These are phyloP conservation scores for Verticillium nubilum DNA, from an alignment of 2,329 filamentous ascomycete species.

Conservation along the genomic window DNA sequence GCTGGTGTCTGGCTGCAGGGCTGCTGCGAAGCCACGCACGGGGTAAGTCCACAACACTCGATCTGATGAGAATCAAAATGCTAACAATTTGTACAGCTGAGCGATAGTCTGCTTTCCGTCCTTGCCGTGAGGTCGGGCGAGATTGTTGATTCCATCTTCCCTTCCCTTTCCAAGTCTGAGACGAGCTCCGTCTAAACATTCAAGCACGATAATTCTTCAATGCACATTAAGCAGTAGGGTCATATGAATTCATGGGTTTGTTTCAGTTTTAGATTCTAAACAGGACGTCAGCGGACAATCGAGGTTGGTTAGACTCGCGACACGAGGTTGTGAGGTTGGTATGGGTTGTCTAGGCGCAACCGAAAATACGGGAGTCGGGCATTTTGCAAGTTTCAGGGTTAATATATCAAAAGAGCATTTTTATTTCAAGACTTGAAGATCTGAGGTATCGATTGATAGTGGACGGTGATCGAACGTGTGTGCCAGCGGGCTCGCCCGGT, in stretches of 20 bases:
- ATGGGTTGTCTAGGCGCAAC: neutral
- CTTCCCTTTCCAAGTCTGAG: neutral
- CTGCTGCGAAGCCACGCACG: constrained; percentile 88
- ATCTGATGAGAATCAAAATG: constrained; percentile 10
- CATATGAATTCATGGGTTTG: neutral
- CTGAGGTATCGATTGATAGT: too few relatives aligned
- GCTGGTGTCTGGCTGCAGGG: constrained; percentile 90
- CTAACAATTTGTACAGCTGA: constrained; percentile 46
- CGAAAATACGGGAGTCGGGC: neutral
- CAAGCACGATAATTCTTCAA: neutral
- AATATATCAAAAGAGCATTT: neutral
- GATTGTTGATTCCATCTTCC: constrained; percentile 71
- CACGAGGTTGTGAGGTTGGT: neutral
- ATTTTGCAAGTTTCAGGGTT: neutral
- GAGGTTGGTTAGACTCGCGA: neutral
- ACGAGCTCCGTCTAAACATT: neutral
- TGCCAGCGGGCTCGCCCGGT: too few relatives aligned
- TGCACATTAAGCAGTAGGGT: neutral
- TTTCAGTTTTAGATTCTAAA: neutral
- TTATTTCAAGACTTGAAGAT: neutral
- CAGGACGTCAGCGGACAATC: neutral
- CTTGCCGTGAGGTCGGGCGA: constrained; percentile 71
- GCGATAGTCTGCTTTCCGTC: constrained; percentile 76
- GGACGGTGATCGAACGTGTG: too few relatives aligned
- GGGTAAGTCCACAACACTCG: constrained; percentile 52